Conservation (phyloP, 495 filamentous ascomycete species). For the Penicillium argentinense region DNA sequence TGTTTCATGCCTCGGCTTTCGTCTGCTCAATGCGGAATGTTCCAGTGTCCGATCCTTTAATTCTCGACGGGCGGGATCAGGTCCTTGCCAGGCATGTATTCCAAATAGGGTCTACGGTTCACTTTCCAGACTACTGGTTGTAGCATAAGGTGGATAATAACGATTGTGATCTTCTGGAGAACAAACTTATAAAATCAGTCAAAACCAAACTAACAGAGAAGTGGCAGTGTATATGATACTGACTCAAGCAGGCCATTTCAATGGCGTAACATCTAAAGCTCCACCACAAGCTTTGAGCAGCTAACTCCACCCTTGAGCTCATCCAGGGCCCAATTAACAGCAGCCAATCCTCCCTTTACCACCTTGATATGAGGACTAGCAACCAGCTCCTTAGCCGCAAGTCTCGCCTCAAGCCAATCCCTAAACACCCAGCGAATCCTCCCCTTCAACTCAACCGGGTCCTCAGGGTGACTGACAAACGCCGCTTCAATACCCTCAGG, state of each 20-base stretch:
- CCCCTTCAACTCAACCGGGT: constrained; percentile 2
- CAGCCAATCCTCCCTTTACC: constrained; percentile 15
- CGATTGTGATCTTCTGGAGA: no score
- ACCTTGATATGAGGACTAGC: constrained; percentile 21
- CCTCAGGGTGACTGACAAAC: constrained; percentile 8
- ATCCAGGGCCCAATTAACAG: constrained; percentile 18
- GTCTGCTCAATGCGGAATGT: neutral
- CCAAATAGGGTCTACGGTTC: no score
- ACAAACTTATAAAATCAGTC: no score
- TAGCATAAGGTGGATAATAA: no score
- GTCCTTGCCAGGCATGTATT: no score
- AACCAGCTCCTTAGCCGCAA: constrained; percentile 10
- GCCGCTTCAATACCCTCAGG: constrained; percentile 11
- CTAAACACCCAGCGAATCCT: constrained; percentile 8
- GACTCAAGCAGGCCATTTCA: no score
- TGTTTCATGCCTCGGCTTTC: neutral
- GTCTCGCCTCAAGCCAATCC: constrained; percentile 11
- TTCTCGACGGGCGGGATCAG: no score
- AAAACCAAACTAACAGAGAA: neutral
- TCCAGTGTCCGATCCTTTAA: constrained; percentile 2
- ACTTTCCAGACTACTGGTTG: no score
- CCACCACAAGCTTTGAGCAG: constrained; percentile 19
- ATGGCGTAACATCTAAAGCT: no score
- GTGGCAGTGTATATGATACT: no score
- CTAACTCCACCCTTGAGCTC: constrained; percentile 20